Conservation (phyloP, 169 alveolate genomes). For the Perkinsus olseni region DNA sequence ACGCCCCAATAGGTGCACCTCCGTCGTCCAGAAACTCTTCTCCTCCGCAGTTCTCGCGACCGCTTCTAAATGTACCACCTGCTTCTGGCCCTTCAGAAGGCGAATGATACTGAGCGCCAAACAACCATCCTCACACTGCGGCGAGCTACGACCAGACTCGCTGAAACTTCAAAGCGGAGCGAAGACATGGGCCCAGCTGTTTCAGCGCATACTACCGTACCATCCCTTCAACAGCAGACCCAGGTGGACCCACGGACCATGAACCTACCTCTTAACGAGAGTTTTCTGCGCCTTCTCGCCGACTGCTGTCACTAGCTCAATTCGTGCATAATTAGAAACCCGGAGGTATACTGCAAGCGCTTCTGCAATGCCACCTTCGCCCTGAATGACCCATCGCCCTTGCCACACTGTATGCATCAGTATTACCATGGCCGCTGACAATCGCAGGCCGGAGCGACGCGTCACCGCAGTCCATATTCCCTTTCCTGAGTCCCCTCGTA, state of each 20-base stretch:
- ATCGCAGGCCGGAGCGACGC: background rate
- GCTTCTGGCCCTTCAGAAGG: background rate
- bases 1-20: background rate
- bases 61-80: background rate
- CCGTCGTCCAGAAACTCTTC: background rate
- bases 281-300: background rate
- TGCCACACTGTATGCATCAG: background rate
- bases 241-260: too few relatives aligned
- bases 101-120: background rate
- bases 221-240: too few relatives aligned
- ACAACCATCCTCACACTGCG: background rate
- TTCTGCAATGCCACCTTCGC: background rate
- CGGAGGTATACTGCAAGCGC: background rate
- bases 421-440: background rate
- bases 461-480: background rate
- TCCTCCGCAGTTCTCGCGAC: background rate
- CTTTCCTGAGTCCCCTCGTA: background rate
- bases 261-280: background rate
- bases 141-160: too few relatives aligned
- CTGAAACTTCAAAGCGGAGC: too few relatives aligned
- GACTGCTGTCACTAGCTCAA: background rate
- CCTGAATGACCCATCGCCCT: background rate
- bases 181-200: too few relatives aligned
- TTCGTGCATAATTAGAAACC: background rate
- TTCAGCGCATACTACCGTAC: too few relatives aligned